Evolutionary conservation across 2,329 filamentous ascomycete species (phyloP).

Genomic region (Ophiostoma quercus): DNA sequence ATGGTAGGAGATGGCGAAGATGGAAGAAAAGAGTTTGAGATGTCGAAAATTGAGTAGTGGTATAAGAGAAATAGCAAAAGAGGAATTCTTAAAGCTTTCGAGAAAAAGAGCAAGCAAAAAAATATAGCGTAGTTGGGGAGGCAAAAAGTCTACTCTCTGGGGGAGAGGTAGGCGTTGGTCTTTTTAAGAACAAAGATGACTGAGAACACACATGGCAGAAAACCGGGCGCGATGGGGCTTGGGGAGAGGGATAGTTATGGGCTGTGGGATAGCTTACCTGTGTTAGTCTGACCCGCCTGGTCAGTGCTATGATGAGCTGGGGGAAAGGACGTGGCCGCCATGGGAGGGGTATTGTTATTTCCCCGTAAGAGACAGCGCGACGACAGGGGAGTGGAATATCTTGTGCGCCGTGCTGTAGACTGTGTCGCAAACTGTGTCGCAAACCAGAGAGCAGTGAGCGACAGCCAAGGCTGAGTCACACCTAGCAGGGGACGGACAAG

Average conservation of each 20-base stretch:
- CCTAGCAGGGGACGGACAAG: background rate
- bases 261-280: slow-evolving; percentile 15
- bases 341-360: slow-evolving; percentile 12
- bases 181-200: slow-evolving; percentile 4
- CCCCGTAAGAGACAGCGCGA: slow-evolving; percentile 13
- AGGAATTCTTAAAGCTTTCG: background rate
- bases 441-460: background rate
- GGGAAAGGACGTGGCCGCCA: slow-evolving; percentile 10
- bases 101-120: background rate
- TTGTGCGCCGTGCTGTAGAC: background rate
- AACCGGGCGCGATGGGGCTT: slow-evolving; percentile 4
- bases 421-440: slow-evolving; percentile 4
- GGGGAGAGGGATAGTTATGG: background rate
- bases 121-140: background rate
- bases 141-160: background rate
- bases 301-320: slow-evolving; percentile 7
- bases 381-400: background rate
- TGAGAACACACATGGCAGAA: background rate
- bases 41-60: background rate
- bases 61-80: background rate
- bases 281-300: slow-evolving; percentile 7
- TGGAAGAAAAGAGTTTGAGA: background rate
- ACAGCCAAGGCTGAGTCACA: slow-evolving; percentile 17
- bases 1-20: background rate
- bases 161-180: background rate